Conservation (phyloP, 306 rosid genomes). For the Pueraria montana region DNA sequence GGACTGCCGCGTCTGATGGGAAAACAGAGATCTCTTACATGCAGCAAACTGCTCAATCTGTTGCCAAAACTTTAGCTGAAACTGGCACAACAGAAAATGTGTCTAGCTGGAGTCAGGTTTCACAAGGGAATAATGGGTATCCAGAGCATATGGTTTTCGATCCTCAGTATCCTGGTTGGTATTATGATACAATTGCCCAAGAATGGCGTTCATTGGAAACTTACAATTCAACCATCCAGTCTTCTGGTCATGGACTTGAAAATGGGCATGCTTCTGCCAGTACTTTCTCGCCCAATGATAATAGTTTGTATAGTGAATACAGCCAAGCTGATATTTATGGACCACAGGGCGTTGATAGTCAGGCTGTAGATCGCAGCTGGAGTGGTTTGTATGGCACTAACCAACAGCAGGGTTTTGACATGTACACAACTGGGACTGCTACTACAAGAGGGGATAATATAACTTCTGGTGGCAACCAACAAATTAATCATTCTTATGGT, state of each 20-base stretch:
- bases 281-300: slow-evolving; percentile 48
- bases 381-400: slow-evolving; percentile 52
- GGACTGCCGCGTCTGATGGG: slow-evolving; percentile 57
- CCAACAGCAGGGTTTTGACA: slow-evolving; percentile 56
- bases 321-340: slow-evolving; percentile 55
- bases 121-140: slow-evolving; percentile 66
- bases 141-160: slow-evolving; percentile 84
- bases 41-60: slow-evolving; percentile 69
- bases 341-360: slow-evolving; percentile 55
- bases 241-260: slow-evolving; percentile 48
- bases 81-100: slow-evolving; percentile 53
- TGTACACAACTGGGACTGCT: slow-evolving; percentile 49
- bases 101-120: slow-evolving; percentile 63
- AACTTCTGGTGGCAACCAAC: slow-evolving; percentile 57
- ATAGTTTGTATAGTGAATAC: slow-evolving; percentile 51
- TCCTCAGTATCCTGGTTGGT: slow-evolving; percentile 89
- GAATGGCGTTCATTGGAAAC: slow-evolving; percentile 79
- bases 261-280: slow-evolving; percentile 55
- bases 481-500: slow-evolving; percentile 57
- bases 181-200: slow-evolving; percentile 74
- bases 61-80: slow-evolving; percentile 62
- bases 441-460: slow-evolving; percentile 45
- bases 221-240: slow-evolving; percentile 61
- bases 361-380: slow-evolving; percentile 61
- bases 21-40: slow-evolving; percentile 61